These are phyloP conservation scores for Chloranthus sessilifolius DNA, from an alignment of 164 flowering plant genomes.

Conservation along the genomic window DNA sequence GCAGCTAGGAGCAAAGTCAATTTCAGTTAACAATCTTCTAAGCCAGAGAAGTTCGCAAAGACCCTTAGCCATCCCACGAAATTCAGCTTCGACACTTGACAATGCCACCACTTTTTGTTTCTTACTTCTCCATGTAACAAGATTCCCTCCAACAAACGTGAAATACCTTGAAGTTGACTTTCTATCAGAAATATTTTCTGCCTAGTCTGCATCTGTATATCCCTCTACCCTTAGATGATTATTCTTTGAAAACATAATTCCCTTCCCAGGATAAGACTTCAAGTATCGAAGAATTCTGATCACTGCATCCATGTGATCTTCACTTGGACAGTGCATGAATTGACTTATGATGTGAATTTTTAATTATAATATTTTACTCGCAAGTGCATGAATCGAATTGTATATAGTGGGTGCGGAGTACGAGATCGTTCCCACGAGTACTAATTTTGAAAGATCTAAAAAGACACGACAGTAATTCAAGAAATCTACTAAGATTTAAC, in stretches of 20 bases:
- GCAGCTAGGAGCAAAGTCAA: no score
- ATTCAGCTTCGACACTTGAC: background rate
- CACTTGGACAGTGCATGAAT: slow-evolving; percentile 6
- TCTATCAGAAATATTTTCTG: no score
- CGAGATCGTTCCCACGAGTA: no score
- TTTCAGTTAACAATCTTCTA: background rate
- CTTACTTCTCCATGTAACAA: slow-evolving; percentile 6
- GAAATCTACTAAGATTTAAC: no score
- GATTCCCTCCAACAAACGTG: background rate
- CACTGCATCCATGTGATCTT: slow-evolving; percentile 5
- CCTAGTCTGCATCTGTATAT: no score
- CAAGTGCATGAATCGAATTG: no score
- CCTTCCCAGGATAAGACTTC: slow-evolving; percentile 2
- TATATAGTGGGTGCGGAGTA: no score
- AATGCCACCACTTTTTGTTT: slow-evolving; percentile 1
- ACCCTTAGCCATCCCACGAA: background rate
- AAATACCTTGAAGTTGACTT: no score
- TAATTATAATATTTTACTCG: no score
- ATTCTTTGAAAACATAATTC: background rate
- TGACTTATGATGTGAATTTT: no score
- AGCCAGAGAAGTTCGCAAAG: background rate
- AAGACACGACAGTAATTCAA: no score
- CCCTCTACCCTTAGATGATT: background rate
- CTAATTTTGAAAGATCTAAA: no score
- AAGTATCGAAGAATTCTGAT: background rate